Percentiles rank a stretch among this genome's conserved stretches.
Conservation (phyloP, 805 yeast species). For the Pichia eremophila region DNA sequence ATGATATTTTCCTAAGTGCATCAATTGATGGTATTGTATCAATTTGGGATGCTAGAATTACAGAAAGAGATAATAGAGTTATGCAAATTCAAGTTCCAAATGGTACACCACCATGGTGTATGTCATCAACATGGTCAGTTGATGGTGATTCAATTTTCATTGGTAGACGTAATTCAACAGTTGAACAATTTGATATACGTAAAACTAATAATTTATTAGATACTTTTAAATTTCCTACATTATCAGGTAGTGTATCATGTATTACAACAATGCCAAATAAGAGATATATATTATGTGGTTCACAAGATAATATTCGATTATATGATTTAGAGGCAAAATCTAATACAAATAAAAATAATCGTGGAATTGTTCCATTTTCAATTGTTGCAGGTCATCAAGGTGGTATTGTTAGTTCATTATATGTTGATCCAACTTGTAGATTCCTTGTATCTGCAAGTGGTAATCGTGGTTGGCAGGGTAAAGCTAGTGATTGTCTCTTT, state of each 20-base stretch:
- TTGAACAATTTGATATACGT: conserved; percentile 64
- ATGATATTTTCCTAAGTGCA: conserved; percentile 62
- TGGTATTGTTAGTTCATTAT: conserved; percentile 67
- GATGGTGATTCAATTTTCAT: conserved; percentile 73
- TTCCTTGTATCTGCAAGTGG: conserved; percentile 90
- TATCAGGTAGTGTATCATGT: conserved; percentile 85
- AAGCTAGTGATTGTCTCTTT: conserved; percentile 68
- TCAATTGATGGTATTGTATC: conserved; percentile 74
- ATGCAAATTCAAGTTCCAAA: conserved; percentile 36
- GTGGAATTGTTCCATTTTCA: conserved; percentile 57
- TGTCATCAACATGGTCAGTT: conserved; percentile 78
- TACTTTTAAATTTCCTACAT: conserved; percentile 65
- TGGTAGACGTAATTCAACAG: conserved; percentile 83
- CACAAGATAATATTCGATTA: conserved; percentile 79
- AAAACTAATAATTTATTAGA: conserved; percentile 46
- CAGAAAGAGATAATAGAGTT: conserved; percentile 15
- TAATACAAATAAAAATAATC: conserved; percentile 16
- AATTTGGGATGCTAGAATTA: conserved; percentile 69
- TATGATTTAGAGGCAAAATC: conserved; percentile 46
- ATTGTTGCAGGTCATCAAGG: conserved; percentile 97
- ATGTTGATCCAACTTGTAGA: conserved; percentile 79
- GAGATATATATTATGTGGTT: conserved; percentile 75
- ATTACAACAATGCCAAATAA: conserved; percentile 74
- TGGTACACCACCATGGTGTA: conserved; percentile 89
- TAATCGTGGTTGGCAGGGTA: conserved; percentile 90